Conservation (phyloP, 352 stramenopile species). For the Globisporangium alternatum region DNA sequence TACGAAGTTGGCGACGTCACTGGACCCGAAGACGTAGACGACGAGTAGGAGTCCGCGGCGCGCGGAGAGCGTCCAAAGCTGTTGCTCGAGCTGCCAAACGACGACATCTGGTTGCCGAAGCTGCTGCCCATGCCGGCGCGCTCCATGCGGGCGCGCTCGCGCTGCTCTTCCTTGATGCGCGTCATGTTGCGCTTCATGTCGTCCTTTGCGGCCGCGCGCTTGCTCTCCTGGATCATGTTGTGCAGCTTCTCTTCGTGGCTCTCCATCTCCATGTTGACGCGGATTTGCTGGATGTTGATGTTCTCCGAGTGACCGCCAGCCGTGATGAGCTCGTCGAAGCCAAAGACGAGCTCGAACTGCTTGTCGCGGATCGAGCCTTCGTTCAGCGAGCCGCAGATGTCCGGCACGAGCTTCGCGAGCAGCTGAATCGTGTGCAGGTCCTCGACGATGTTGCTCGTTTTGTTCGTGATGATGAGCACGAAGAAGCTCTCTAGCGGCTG, state of each 20-base stretch:
- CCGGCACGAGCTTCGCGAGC: conserved; percentile 96
- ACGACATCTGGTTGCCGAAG: conserved; percentile 55
- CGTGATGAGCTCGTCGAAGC: conserved; percentile 98
- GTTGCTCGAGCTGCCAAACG: conserved; percentile 66
- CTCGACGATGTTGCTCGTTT: conserved; percentile 99
- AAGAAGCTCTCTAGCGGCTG: conserved; percentile 98
- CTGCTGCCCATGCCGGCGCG: conserved; percentile 61
- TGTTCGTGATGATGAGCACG: conserved; percentile 98
- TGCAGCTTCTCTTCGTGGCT: conserved; percentile 98
- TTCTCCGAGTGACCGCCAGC: conserved; percentile 97
- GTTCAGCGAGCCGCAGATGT: conserved; percentile 92
- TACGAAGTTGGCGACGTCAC: conserved; percentile 63
- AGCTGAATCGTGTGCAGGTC: conserved; percentile 98
- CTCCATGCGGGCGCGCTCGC: conserved; percentile 76
- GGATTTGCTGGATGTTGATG: conserved; percentile 92
- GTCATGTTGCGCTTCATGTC: conserved; percentile 89
- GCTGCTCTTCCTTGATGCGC: conserved; percentile 87
- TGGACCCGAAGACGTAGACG: conserved; percentile 24
- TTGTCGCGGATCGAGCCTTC: conserved; percentile 95
- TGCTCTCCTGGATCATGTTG: conserved; percentile 97
- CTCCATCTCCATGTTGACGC: conserved; percentile 99
- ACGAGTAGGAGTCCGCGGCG: conserved; percentile 33
- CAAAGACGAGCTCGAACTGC: conserved; percentile 98
- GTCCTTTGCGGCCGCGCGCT: conserved; percentile 87
- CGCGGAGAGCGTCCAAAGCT: conserved; percentile 69